Evolutionary conservation across 352 stramenopile species (phyloP), one percentile per base, ranked within the genome.

Genomic region (Globisporangium camurandrum): DNA sequence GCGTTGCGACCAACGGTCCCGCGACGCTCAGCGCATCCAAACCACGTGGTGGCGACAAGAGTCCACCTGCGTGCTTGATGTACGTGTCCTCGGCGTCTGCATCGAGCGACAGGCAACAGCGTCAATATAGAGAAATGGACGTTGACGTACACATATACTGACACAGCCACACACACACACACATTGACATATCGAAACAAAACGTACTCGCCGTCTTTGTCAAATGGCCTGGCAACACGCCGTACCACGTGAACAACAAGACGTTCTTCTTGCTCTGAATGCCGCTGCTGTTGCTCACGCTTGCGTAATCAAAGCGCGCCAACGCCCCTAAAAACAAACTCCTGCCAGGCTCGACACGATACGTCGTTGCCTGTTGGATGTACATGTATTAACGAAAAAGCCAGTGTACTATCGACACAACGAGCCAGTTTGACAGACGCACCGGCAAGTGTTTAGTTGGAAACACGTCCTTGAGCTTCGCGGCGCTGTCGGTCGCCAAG

Each of bases 321-420:
- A 93, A 71, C 12, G 69, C 79, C 27, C 82, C 79, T 6, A 93
- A 64, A 51, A 93, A 93, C 28, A 93, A 70, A 42, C 69, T 89
- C 12, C 77, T 79, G 7, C 78, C 80, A 8, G 71, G 69, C 27
- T 71, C 62, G 38, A 93, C 61, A 17, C 75, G 75, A 56, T 80
- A 93, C 3, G 76, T 84, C 19, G 74, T 84, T 12, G 81, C 69
- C 76, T 90, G 51, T 24, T 1, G 20, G 50, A 2, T 41, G 0
- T 11, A 2, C 22, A 16, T 17, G 36, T 24, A 33, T 26, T 3
- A 16, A 27, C 23, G 16, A 30, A 14, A 10, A 16, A 56, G 22
- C 19, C 16, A n/a, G n/a, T n/a, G n/a, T n/a, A n/a, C n/a, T 39
- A 16, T 4, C 4, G 2, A 34, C 30, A 23, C 37, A 26, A 1